Base-by-base conservation (phyloP, 164 flowering plant genomes). In the Warburgia ugandensis region DNA sequence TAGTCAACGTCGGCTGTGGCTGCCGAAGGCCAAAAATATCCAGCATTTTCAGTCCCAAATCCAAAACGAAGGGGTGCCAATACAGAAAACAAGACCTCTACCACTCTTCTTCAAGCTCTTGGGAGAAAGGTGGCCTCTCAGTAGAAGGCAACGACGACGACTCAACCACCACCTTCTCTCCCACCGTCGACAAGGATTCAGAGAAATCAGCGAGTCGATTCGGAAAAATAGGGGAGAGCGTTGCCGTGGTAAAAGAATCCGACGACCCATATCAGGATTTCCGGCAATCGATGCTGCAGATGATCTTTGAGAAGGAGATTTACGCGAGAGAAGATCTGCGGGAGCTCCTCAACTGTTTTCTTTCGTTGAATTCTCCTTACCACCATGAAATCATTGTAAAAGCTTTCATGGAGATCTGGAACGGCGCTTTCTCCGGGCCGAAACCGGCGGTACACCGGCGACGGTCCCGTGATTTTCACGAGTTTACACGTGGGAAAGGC, bases 241-340 rank as follows among this genome's bases (percentile, higher is more conserved):
- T 81, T 6, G 86, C 88, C 1, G 78, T 79, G 30, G 84, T 63
- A 59, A 81, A 79, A 63, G 80, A 74, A 4, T 77, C 94, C 23
- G 53, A 64, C 35, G 83, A 84, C 67, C 94, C 88, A 0, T 84
- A 76, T 29, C 51, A 63, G 2, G 94, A 84, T 62, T 84, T 81
- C 63, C 71, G 77, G 36, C 68, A 58, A 25, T 81, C 89, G 3
- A 84, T 84, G 88, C 62, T 79, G 26, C 86, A 81, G 48, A 84
- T 84, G 94, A 76, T 84, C 5, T 13, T 73, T 14, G 89, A 79
- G 73, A 77, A 72, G 20, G 63, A 78, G 56, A 79, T 84, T 27
- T 77, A 73, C 67, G 48, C 69, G 0, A 59, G 63, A 22, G 77
- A 76, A 0, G 89, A 68, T 29, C 75, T 84, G 1, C 40, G 70